phyloP scores from a whole-genome alignment of 345 rosid genomes.

The Cochlearia excelsa region DNA sequence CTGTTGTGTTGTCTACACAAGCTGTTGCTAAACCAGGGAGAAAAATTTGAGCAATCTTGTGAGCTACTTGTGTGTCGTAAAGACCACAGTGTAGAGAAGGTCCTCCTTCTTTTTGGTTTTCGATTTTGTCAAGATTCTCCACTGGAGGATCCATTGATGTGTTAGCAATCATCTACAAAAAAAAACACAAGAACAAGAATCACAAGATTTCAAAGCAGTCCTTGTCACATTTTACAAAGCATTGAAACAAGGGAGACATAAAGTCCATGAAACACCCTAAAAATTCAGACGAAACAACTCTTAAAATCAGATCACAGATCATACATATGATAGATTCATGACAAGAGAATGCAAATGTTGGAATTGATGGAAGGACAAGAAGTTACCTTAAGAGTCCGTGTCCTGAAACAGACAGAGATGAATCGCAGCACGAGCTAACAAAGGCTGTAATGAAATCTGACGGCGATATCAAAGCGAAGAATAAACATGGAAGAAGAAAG shows the following conservation, averaged over 20 bases:
- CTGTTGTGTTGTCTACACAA: slow-evolving; percentile 81
- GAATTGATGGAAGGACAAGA: slow-evolving; percentile 17
- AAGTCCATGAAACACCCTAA: slow-evolving; percentile 3
- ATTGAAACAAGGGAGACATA: neutral
- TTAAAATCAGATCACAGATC: slow-evolving; percentile 7
- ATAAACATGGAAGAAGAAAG: neutral
- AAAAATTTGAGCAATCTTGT: slow-evolving; percentile 55
- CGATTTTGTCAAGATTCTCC: slow-evolving; percentile 47
- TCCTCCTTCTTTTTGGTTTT: slow-evolving; percentile 50
- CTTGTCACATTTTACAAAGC: neutral
- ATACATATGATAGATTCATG: slow-evolving; percentile 4
- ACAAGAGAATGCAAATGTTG: slow-evolving; percentile 10
- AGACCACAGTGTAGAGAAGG: slow-evolving; percentile 61
- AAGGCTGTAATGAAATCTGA: slow-evolving; percentile 20
- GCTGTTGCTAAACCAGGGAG: slow-evolving; percentile 80
- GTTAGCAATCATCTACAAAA: slow-evolving; percentile 6
- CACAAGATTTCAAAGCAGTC: too few species aligned
- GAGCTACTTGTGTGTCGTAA: slow-evolving; percentile 60
- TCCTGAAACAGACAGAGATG: slow-evolving; percentile 9
- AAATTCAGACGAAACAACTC: neutral
- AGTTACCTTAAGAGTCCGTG: slow-evolving; percentile 18
- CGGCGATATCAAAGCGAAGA: slow-evolving; percentile 12
- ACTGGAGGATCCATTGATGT: slow-evolving; percentile 48
- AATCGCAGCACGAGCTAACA: slow-evolving; percentile 15
- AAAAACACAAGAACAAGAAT: slow-evolving; percentile 7